Evolutionary conservation across 1,284 basidiomycete species (phyloP), one percentile per base, ranked within the genome.

Genomic region (Puccinia sorghi): DNA sequence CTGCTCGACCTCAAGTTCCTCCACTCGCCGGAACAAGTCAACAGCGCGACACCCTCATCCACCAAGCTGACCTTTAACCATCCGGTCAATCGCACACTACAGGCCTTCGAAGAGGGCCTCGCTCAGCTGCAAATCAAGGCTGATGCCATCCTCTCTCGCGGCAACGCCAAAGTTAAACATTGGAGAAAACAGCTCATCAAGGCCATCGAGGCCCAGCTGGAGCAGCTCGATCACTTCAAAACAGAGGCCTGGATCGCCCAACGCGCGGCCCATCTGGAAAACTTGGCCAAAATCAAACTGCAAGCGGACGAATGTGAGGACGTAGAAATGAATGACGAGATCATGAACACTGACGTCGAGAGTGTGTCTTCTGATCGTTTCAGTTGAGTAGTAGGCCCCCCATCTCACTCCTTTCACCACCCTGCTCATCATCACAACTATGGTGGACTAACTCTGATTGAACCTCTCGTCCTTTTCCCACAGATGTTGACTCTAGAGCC

Each of bases 71-170:
- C 76, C 9, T 79, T 71, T 57, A 72, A 72, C 57, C 61, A 48
- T 25, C 50, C 76, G 13, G 39, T 64, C 39, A 79, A 79, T 27
- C 54, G 59, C 13, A 37, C 69, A 13, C 20, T 79, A 5, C 76
- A 72, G n/a, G 66, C 66, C 43, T 72, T 61, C 27, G 69, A 79
- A 32, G 76, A 79, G 27, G 43, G 37, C 2, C 56, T 79, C 66
- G 46, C 66, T 4, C 66, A 79, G 25, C 67, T 79, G 13, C 69
- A 71, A 39, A 79, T 72, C 32, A 57, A 79, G 69, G 43, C 69
- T n/a, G 69, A 79, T 43, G 76, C 66, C 5, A 72, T 79, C 43
- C 25, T 79, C 57, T 71, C 67, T 32, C 56, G 76, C 11, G 76
- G 76, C 5, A 67, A 79, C n/a, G 20, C 57, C 8, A 79, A 79